Percentiles rank a stretch among this genome's conserved stretches.
Conservation (phyloP, 495 filamentous ascomycete genomes). For the Penicillium malachiteum region DNA sequence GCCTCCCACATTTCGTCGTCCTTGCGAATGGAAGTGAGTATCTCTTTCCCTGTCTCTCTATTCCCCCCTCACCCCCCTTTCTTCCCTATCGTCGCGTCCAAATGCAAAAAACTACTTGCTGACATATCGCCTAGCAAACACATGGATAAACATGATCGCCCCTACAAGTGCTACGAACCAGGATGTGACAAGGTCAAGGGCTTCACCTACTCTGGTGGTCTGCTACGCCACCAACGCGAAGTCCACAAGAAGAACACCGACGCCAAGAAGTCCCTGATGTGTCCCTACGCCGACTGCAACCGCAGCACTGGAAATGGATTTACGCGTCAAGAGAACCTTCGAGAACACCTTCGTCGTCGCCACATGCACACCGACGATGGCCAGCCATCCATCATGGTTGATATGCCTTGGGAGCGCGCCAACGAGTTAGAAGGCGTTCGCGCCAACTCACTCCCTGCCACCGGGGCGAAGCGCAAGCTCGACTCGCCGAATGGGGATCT, state of each 20-base stretch:
- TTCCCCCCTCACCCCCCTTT: background rate
- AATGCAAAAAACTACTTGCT: background rate
- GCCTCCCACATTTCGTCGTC: conserved; percentile 66
- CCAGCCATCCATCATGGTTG: conserved; percentile 31
- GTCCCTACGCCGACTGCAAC: conserved; percentile 83
- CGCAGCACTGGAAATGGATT: conserved; percentile 78
- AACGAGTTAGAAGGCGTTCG: conserved; percentile 27
- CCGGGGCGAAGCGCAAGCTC: conserved; percentile 44
- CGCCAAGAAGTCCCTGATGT: conserved; percentile 77
- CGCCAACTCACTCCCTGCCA: conserved; percentile 22
- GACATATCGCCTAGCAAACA: conserved; percentile 65
- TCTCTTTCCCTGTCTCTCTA: background rate
- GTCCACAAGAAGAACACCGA: conserved; percentile 85
- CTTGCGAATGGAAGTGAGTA: conserved; percentile 91
- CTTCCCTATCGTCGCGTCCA: background rate
- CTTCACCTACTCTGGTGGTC: conserved; percentile 89
- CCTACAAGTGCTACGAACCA: conserved; percentile 75
- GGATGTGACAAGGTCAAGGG: conserved; percentile 86
- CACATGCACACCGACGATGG: conserved; percentile 57
- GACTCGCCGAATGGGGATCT: conserved; percentile 38
- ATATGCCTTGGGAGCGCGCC: conserved; percentile 28
- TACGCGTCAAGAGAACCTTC: conserved; percentile 84
- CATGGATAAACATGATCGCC: conserved; percentile 95
- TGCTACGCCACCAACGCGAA: conserved; percentile 85
- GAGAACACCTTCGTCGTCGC: conserved; percentile 86